Evolutionary conservation across 2,329 filamentous ascomycete species (phyloP), one percentile per base, ranked within the genome.

Genomic region (Chaetomium sp.): DNA sequence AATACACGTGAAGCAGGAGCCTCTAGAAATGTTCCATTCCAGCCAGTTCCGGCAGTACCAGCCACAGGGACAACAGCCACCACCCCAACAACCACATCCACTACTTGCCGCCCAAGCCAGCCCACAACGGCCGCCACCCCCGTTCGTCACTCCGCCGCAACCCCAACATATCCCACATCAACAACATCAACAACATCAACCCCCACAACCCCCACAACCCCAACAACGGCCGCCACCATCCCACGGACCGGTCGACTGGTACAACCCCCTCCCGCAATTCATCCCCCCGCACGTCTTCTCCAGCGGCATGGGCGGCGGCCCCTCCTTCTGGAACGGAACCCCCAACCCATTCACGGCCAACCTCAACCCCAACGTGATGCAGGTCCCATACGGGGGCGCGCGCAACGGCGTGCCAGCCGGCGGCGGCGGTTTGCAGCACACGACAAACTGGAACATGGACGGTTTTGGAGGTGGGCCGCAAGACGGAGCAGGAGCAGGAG

Each of bases 231-330:
- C 80, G 4, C 72, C 83, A 1, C 83, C 45, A 25, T 77, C 76
- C 2, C 68, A 78, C 2, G 76, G 75, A 7, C 73, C 78, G 3
- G 77, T 78, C 6, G 77, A 80, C 65, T 87, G 84, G 84, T 85
- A 84, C 74, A 80, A 78, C 12, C 81, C 82, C 0, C 81, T 82
- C 8, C 76, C 82, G 0, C 82, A 81, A 0, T 82, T 85, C 68
- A 81, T 85, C 57, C 81, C 83, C 2, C 83, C 83, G 0, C 85
- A 84, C 63, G 74, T 78, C 7, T 84, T 83, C 63, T 83, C 83
- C 60, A 77, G 77, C 42, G 76, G 76, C 21, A 77, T 78, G 70
- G 76, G 75, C 63, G 75, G 60, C 12, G 47, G 62, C 19, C 47
- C 74, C 57, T 76, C 74, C 51, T 78, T 79, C 68, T 83, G 82